Conservation (phyloP, 2,329 filamentous ascomycete species). For the Fusarium virguliforme region DNA sequence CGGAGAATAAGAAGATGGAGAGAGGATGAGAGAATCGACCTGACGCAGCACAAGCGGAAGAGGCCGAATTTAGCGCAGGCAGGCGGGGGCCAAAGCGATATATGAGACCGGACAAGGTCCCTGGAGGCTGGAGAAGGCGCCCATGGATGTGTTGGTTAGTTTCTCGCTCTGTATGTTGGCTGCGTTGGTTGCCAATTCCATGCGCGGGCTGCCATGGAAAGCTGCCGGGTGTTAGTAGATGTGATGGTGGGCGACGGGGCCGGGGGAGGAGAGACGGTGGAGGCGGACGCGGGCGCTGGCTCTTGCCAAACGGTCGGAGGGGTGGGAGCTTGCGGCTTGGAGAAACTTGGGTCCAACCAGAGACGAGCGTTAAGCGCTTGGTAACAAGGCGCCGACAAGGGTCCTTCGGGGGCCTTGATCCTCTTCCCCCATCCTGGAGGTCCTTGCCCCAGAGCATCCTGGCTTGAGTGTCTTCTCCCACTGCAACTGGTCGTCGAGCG, state of each 20-base stretch:
- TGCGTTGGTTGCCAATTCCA: conserved; percentile 22
- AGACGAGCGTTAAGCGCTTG: conserved; percentile 20
- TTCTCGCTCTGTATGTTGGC: conserved; percentile 14
- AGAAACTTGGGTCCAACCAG: conserved; percentile 21
- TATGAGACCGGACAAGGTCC: conserved; percentile 17
- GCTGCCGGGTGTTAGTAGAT: conserved; percentile 13
- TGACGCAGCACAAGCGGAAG: conserved; percentile 17
- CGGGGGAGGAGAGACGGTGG: too few relatives aligned
- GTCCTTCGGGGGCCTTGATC: not conserved
- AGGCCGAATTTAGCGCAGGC: conserved; percentile 16
- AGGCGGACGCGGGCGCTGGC: not conserved
- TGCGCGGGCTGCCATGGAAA: conserved; percentile 5
- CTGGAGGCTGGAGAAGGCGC: conserved; percentile 11
- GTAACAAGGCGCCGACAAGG: conserved; percentile 18
- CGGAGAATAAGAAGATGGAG: conserved; percentile 3
- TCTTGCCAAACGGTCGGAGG: conserved; percentile 20
- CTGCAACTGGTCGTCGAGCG: conserved; percentile 15
- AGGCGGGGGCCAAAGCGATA: conserved; percentile 16
- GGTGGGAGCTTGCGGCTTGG: conserved; percentile 15
- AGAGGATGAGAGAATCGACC: conserved; percentile 18
- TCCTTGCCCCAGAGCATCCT: conserved; percentile 21
- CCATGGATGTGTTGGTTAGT: conserved; percentile 11
- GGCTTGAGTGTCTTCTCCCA: conserved; percentile 14
- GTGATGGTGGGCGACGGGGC: conserved; percentile 26
- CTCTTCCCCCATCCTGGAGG: not conserved